A percentile compares a stretch with the other conserved stretches of the same genome.
These are phyloP conservation scores for Suhomyces ambrosiae DNA, from an alignment of 1,139 yeast species.

Conservation along the genomic window DNA sequence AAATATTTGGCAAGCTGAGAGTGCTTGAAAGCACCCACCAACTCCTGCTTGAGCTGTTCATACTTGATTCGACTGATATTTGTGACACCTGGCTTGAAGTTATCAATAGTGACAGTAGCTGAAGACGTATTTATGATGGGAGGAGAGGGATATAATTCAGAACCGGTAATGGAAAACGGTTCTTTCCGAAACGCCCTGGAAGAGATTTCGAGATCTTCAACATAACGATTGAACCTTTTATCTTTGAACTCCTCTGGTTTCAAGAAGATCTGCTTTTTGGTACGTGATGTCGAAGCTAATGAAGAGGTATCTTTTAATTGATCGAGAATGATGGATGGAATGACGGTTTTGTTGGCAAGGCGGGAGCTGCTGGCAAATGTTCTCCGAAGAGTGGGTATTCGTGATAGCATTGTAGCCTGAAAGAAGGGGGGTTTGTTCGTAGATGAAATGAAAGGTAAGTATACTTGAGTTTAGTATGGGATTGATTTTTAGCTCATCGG, in stretches of 20 bases:
- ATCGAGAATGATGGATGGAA: slow-evolving; percentile 19
- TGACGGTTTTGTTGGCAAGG: slow-evolving; percentile 15
- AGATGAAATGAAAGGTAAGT: too few species aligned
- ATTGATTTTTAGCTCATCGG: not conserved
- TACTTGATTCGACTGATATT: slow-evolving; percentile 16
- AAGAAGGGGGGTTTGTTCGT: too few species aligned
- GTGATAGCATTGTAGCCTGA: slow-evolving; percentile 10
- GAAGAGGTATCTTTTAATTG: slow-evolving; percentile 17
- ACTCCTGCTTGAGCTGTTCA: slow-evolving; percentile 16
- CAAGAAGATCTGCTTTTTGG: slow-evolving; percentile 20
- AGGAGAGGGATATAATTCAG: slow-evolving; percentile 5
- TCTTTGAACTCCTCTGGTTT: slow-evolving; percentile 20
- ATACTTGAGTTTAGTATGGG: not conserved
- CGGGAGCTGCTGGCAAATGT: slow-evolving; percentile 6
- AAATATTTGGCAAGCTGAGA: slow-evolving; percentile 17
- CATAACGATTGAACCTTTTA: slow-evolving; percentile 16
- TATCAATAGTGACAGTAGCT: slow-evolving; percentile 12
- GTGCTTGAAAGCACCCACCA: slow-evolving; percentile 17
- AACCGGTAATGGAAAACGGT: slow-evolving; percentile 7
- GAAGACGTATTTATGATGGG: slow-evolving; percentile 7
- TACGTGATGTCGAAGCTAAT: slow-evolving; percentile 13
- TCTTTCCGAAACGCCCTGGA: slow-evolving; percentile 5
- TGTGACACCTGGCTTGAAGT: slow-evolving; percentile 14
- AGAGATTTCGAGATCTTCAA: slow-evolving; percentile 12
- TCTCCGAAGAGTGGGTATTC: slow-evolving; percentile 10